Conservation (phyloP, 1,284 basidiomycete species). For the Erythrobasidium hasegawianum region DNA sequence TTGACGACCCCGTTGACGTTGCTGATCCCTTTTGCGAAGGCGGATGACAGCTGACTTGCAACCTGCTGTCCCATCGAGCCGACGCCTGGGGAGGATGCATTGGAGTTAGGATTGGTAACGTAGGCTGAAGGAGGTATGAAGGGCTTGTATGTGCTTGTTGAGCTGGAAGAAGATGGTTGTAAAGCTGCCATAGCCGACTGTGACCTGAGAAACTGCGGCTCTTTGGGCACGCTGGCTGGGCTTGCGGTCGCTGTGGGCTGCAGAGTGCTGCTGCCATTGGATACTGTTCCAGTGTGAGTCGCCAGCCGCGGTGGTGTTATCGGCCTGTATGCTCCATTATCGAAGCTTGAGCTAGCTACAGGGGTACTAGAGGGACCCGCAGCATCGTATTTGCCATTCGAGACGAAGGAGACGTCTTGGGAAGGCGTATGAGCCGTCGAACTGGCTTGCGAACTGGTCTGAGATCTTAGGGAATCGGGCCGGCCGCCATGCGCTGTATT, state of each 20-base stretch:
- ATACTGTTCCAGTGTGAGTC: no score
- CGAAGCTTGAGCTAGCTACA: no score
- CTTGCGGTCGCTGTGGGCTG: no score
- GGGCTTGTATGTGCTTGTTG: conserved; percentile 2
- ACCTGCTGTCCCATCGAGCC: conserved; percentile 10
- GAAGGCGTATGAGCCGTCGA: no score
- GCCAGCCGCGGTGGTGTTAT: no score
- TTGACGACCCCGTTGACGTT: conserved; percentile 32
- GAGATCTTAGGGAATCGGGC: no score
- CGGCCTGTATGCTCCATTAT: no score
- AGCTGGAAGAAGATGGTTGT: conserved; percentile 2
- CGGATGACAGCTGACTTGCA: conserved; percentile 14
- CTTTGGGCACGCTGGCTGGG: neutral
- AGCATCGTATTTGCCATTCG: no score
- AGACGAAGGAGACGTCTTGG: no score
- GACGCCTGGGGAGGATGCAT: conserved; percentile 19
- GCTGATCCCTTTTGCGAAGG: conserved; percentile 17
- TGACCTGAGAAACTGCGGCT: conserved; percentile 8
- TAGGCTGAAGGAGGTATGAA: conserved; percentile 32
- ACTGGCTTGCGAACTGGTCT: no score
- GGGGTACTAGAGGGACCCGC: no score
- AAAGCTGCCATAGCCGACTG: conserved; percentile 24
- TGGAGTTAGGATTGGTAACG: neutral
- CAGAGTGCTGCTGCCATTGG: no score
- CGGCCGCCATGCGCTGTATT: neutral